Evolutionary conservation across 2,329 filamentous ascomycete genomes (phyloP).

Genomic region (Sclerotinia minor): DNA sequence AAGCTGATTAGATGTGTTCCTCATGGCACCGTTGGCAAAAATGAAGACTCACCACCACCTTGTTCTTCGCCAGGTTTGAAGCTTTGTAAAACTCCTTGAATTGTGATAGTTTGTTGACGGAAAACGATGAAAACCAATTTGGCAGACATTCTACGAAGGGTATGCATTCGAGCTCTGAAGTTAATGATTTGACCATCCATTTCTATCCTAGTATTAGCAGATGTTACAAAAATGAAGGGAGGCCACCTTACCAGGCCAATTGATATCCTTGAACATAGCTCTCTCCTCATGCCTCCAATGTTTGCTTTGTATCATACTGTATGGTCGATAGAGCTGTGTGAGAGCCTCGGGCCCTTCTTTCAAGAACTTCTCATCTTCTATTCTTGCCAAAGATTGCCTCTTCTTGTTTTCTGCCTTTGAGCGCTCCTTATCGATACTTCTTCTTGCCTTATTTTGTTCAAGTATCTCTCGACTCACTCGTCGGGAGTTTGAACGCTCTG

Average conservation of each 20-base stretch:
- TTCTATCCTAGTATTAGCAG: constrained; percentile 30
- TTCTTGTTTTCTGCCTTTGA: constrained; percentile 36
- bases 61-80: constrained; percentile 32
- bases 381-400: constrained; percentile 36
- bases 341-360: constrained; percentile 36
- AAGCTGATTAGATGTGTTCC: not conserved
- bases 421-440: constrained; percentile 37
- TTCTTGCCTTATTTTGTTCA: constrained; percentile 30
- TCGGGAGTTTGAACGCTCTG: constrained; percentile 27
- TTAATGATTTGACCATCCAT: constrained; percentile 36
- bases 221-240: no score
- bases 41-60: constrained; percentile 32
- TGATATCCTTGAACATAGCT: constrained; percentile 39
- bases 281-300: constrained; percentile 37
- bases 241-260: constrained; percentile 35
- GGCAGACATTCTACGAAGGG: constrained; percentile 77
- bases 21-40: not conserved
- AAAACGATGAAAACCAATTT: constrained; percentile 84
- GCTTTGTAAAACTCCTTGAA: constrained; percentile 72
- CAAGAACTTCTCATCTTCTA: constrained; percentile 39
- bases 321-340: constrained; percentile 40
- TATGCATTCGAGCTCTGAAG: constrained; percentile 74
- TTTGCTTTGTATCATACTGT: constrained; percentile 43
- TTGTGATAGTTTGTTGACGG: constrained; percentile 77
- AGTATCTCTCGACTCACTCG: constrained; percentile 35